These are phyloP conservation scores for Lactarius indigo DNA, from an alignment of 768 basidiomycete species.

Conservation along the genomic window DNA sequence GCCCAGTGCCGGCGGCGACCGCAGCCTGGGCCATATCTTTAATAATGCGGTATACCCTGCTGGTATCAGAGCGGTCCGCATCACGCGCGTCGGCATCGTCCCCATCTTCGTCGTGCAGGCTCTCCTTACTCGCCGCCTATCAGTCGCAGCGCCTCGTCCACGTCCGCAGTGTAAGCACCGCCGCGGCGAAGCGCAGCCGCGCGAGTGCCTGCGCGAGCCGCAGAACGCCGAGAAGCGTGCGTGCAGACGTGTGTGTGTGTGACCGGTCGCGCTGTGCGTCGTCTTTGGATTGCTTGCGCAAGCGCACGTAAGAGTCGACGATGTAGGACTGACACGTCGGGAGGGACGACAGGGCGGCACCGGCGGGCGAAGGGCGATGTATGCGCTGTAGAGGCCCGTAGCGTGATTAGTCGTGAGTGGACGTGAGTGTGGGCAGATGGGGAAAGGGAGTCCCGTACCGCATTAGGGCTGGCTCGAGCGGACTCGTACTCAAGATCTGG, in stretches of 20 bases:
- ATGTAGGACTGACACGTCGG: slow-evolving; percentile 86
- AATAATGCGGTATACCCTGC: slow-evolving; percentile 88
- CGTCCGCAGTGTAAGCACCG: slow-evolving; percentile 81
- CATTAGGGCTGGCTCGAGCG: slow-evolving; percentile 84
- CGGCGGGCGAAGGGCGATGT: slow-evolving; percentile 89
- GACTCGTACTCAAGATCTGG: slow-evolving; percentile 81
- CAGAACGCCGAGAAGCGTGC: slow-evolving; percentile 91
- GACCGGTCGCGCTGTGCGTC: slow-evolving; percentile 85
- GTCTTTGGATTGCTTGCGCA: slow-evolving; percentile 90
- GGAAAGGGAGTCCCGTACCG: slow-evolving; percentile 47
- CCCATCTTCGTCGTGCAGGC: slow-evolving; percentile 76
- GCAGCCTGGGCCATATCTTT: slow-evolving; percentile 67
- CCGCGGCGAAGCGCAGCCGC: slow-evolving; percentile 78
- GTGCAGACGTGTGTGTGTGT: slow-evolving; percentile 93
- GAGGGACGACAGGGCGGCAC: slow-evolving; percentile 86
- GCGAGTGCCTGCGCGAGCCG: slow-evolving; percentile 95
- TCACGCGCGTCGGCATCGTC: slow-evolving; percentile 50
- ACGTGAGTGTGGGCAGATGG: not conserved
- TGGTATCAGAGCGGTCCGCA: slow-evolving; percentile 72
- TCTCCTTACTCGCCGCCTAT: slow-evolving; percentile 98
- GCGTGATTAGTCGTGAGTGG: slow-evolving; percentile 14
- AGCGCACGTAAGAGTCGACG: slow-evolving; percentile 91
- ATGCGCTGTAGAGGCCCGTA: slow-evolving; percentile 58
- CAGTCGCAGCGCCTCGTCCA: slow-evolving; percentile 93
- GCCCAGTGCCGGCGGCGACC: slow-evolving; percentile 35